phyloP scores from a whole-genome alignment of 257 asterid species.

The Orobanche coerulescens region DNA sequence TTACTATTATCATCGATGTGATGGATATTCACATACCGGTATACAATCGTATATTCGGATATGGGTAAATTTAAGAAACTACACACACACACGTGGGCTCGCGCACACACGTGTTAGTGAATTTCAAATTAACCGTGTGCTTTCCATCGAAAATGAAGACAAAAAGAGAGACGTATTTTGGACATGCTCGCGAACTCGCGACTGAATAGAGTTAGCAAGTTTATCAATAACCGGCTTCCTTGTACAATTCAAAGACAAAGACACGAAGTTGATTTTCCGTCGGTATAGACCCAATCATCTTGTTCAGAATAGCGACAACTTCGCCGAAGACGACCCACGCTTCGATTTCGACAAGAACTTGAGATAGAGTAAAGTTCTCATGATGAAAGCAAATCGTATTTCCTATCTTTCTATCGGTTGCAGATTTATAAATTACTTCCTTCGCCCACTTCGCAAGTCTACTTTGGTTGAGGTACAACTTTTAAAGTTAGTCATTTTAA shows the following conservation, averaged over 20 bases:
- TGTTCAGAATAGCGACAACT: constrained; percentile 68
- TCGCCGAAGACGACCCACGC: constrained; percentile 78
- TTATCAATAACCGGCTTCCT: constrained; percentile 87
- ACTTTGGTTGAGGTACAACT: no score
- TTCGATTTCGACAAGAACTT: constrained; percentile 78
- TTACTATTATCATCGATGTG: no score
- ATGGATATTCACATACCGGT: not conserved
- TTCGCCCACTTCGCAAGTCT: no score
- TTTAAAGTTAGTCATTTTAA: no score
- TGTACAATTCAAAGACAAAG: constrained; percentile 76
- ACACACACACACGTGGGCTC: not conserved
- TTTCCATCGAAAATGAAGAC: no score
- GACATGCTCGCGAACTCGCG: constrained; percentile 68
- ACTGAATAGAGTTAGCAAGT: constrained; percentile 61
- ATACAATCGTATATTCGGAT: not conserved
- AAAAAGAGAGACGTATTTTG: not conserved
- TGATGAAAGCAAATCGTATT: constrained; percentile 7
- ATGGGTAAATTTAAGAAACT: not conserved
- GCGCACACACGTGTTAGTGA: no score
- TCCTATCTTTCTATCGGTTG: no score
- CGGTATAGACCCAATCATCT: no score
- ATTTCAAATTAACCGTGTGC: no score
- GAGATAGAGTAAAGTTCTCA: constrained; percentile 64
- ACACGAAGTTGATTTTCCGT: constrained; percentile 87
- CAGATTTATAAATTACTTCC: no score